These are phyloP conservation scores for Daldinia concentrica DNA, from an alignment of 495 filamentous ascomycete genomes.

Conservation along the genomic window DNA sequence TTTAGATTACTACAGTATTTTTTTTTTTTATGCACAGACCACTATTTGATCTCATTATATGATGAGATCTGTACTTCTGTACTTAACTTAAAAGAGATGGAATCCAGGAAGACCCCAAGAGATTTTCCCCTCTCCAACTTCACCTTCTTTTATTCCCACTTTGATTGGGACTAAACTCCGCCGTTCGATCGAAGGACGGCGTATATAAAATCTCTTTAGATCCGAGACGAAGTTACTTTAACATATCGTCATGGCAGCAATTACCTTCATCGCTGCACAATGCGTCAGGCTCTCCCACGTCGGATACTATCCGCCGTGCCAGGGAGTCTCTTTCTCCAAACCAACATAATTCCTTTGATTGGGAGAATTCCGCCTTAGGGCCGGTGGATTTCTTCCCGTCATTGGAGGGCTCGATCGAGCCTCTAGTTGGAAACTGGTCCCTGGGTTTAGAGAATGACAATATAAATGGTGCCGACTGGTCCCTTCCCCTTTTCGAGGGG, in stretches of 20 bases:
- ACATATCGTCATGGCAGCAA: slow-evolving; percentile 45
- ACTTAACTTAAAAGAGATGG: background rate
- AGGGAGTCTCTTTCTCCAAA: slow-evolving; percentile 25
- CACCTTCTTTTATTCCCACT: slow-evolving; percentile 22
- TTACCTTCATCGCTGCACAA: slow-evolving; percentile 16
- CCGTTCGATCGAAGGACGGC: slow-evolving; percentile 44
- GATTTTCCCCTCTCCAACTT: slow-evolving; percentile 34
- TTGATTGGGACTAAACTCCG: slow-evolving; percentile 32
- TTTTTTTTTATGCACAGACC: background rate
- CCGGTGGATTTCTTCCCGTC: slow-evolving; percentile 48
- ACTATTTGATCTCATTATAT: background rate
- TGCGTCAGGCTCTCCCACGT: slow-evolving; percentile 28
- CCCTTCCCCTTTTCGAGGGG: slow-evolving; percentile 41
- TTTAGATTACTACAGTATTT: too few species aligned
- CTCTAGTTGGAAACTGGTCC: slow-evolving; percentile 41
- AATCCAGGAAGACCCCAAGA: background rate
- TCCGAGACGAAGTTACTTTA: slow-evolving; percentile 42
- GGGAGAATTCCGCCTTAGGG: slow-evolving; percentile 45
- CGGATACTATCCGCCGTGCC: slow-evolving; percentile 42
- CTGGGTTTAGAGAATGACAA: slow-evolving; percentile 28
- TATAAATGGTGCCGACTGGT: slow-evolving; percentile 39
- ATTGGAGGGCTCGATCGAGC: slow-evolving; percentile 36
- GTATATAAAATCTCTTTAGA: slow-evolving; percentile 36
- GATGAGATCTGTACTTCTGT: background rate
- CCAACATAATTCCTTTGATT: slow-evolving; percentile 44